Evolutionary conservation across 257 asterid genomes (phyloP), one percentile per base, ranked within the genome.

Genomic region (Solanum megistacrolobum): DNA sequence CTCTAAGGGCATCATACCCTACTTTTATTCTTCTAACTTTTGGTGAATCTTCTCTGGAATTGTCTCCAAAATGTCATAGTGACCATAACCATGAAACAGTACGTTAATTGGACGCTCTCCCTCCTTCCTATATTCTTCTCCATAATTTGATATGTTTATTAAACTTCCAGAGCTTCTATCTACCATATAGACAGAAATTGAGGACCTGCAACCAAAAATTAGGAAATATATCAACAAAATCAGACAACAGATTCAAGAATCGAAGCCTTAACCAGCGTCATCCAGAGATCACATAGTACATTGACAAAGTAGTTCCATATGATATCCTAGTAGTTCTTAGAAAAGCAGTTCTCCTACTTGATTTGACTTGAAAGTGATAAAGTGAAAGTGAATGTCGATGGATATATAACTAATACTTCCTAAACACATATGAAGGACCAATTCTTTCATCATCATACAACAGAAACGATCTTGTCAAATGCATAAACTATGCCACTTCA

Each of bases 71-170:
- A 95, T 93, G 69, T 96, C 99, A 83, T 96, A 96, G 76, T 96
- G 99, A 31, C 99, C 99, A 91, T 96, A 96, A 4, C 97, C 97
- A 89, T 96, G 96, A 87, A 94, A 96, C 89, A 96, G 87, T 85
- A 95, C 93, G 85, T 92, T 91, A 31, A 96, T 96, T 3, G 93
- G 89, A 55, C 79, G 88, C 18, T 88, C 92, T 10, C 89, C 93
- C 21, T 91, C 91, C 86, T 88, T 93, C 74, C 25, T 86, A 88
- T 96, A 94, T 87, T 95, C 96, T 88, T 93, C 94, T 23, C 98
- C 99, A 34, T 96, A 96, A 88, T 90, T 87, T 52, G 98, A 94
- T 78, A 93, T 94, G 75, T 95, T 94, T 18, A 88, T 89, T 82
- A 95, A 87, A 69, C 86, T 92, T 38, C 90, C 94, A 0, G 95